Evolutionary conservation across 805 yeast genomes (phyloP), one percentile per base, ranked within the genome.

Genomic region (Brettanomyces custersianus): DNA sequence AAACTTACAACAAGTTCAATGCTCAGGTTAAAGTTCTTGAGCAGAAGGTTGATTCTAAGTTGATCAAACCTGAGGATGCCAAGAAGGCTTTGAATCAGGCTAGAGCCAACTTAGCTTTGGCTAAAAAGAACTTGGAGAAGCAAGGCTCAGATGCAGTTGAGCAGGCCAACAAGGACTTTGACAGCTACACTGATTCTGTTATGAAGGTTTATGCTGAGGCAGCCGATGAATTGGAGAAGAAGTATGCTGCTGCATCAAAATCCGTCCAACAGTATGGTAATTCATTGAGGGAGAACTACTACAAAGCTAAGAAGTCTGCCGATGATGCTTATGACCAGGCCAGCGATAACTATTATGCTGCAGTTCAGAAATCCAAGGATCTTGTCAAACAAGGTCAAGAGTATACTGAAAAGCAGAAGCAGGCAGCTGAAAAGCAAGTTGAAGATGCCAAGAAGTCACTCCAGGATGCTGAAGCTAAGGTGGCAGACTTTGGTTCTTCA

Each of bases 21-120:
- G 40, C 39, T 15, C 24, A 30, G n/a, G 38, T 40, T 20, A 47
- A 54, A 31, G 52, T 61, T 22, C 50, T 62, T 10, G 54, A 55
- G 7, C 43, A 54, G 4, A 46, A 55, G 16, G 64, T 68, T 15
- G 49, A 55, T 30, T 20, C 55, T 20, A 57, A 63, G 51, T n/a
- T n/a, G n/a, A n/a, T n/a, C n/a, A 51, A 59, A 33, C 34, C 15
- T 31, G 51, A 57, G 33, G 64, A 63, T 27, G 47, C 62, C 13
- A 50, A 57, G 29, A 25, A 53, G 4, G 61, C 60, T 13, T 46
- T 59, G 32, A 55, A 61, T 16, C 56, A 55, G 15, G 59, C 68
- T 13, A 51, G 53, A 40, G 49, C 54, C 37, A 49, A 57, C 25
- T 55, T 58, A 33, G 50, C 59, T 9, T 56, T 55, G 19, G 66